Base-by-base conservation (phyloP, 768 basidiomycete genomes). In the Vishniacozyma victoriae region DNA sequence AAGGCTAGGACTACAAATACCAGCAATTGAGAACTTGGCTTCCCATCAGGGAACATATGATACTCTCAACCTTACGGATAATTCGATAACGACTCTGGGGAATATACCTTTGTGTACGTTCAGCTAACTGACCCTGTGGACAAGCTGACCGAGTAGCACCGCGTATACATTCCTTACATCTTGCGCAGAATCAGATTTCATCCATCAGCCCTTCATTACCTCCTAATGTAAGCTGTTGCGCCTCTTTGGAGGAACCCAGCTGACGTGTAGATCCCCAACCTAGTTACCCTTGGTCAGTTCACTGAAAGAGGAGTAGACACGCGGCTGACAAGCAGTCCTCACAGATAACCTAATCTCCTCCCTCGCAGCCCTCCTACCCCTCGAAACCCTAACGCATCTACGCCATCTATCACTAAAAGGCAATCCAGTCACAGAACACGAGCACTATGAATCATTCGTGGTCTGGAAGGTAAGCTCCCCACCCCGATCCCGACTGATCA, bases 31-130 rank as follows among this genome's bases (percentile, higher is more conserved):
- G 47, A 72, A 72, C 46, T 46, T 72, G 51, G 70, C 70, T 14
- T 69, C 70, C 12, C 68, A 72, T 54, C 65, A 70, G 46, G 70
- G 70, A 36, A 57, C 62, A 26, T 72, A 72, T 48, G 70, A 72
- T 48, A 68, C 68, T 2, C 59, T 72, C 25, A 72, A 72, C 50
- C 43, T 72, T 43, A 72, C 67, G 35, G 70, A 72, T 43, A 72
- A 72, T 47, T 67, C 68, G 37, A 52, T 72, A 40, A 67, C 67
- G 31, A 59, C 58, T 15, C 45, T 72, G 44, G 67, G 70, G 3
- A 72, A 72, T 35, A 61, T 72, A 39, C 70, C 70, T 15, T 44
- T 67, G 26, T 62, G 70, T 67, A 44, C 49, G 70, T 64, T 7
- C 24, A 26, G 14, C n/a, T 33, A 18, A 22, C 2, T 38, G 23